Evolutionary conservation across 1,284 basidiomycete species (phyloP).

Genomic region (Tranzscheliella williamsii): DNA sequence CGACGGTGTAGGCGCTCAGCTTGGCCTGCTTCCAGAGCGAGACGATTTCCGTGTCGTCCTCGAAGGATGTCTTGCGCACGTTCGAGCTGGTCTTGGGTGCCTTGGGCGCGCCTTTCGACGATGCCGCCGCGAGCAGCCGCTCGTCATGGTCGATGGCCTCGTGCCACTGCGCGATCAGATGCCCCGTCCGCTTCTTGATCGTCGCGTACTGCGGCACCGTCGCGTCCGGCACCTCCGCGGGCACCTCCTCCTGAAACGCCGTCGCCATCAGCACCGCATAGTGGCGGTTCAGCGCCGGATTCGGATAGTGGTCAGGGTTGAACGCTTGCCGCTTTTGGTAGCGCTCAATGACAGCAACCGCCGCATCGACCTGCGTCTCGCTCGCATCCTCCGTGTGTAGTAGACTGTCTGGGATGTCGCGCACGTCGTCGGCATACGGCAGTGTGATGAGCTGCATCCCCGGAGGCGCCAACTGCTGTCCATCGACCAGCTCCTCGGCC

Average conservation of each 20-base stretch:
- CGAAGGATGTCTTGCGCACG: conserved; percentile 23
- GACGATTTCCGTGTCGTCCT: conserved; percentile 36
- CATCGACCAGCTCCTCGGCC: conserved; percentile 74
- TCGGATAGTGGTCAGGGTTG: conserved; percentile 85
- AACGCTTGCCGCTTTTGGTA: conserved; percentile 78
- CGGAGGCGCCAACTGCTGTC: conserved; percentile 76
- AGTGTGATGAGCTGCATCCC: conserved; percentile 90
- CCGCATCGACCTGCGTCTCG: conserved; percentile 71
- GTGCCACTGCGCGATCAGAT: conserved; percentile 77
- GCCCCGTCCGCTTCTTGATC: conserved; percentile 80
- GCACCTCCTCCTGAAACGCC: conserved; percentile 75
- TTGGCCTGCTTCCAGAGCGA: conserved; percentile 23
- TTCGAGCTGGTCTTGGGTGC: conserved; percentile 20
- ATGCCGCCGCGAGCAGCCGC: conserved; percentile 10
- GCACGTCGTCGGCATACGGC: conserved; percentile 92
- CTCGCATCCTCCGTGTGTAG: conserved; percentile 66
- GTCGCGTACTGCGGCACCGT: conserved; percentile 76
- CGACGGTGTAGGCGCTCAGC: conserved; percentile 40
- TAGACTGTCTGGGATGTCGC: conserved; percentile 68
- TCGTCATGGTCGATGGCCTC: conserved; percentile 69
- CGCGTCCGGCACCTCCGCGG: conserved; percentile 71
- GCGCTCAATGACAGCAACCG: conserved; percentile 76
- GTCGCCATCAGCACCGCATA: conserved; percentile 86
- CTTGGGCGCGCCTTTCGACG: not conserved
- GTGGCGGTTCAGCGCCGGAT: conserved; percentile 82